Evolutionary conservation across 2,329 filamentous ascomycete species (phyloP).

Genomic region (Albifimbria verrucaria): DNA sequence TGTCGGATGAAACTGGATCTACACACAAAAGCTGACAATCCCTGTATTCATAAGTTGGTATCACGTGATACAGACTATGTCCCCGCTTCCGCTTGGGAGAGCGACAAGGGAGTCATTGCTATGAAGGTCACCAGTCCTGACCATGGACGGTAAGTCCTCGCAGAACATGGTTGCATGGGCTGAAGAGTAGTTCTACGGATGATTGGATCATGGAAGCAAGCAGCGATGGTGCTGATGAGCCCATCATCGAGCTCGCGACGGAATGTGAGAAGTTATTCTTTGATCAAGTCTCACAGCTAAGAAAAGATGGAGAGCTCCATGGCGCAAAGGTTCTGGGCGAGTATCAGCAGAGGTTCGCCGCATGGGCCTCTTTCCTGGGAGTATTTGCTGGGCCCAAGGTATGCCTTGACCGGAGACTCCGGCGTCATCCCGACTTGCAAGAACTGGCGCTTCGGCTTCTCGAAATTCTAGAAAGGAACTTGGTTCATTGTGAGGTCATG

Average conservation of each 20-base stretch:
- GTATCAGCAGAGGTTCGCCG: slow-evolving; percentile 6
- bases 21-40: too few relatives aligned
- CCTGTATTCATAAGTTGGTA: too few relatives aligned
- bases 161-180: too few relatives aligned
- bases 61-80: not conserved
- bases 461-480: slow-evolving; percentile 6
- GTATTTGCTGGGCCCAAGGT: slow-evolving; percentile 4
- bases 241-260: not conserved
- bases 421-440: slow-evolving; percentile 3
- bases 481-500: slow-evolving; percentile 1
- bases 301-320: not conserved
- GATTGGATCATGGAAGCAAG: not conserved
- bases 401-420: slow-evolving; percentile 7
- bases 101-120: not conserved
- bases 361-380: slow-evolving; percentile 8
- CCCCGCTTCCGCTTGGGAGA: not conserved
- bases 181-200: too few relatives aligned
- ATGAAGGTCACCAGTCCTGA: too few relatives aligned
- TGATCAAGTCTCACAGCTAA: not conserved
- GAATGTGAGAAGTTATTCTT: slow-evolving; percentile 3
- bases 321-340: slow-evolving; percentile 4
- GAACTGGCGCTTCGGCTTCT: slow-evolving; percentile 6
- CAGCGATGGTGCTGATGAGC: not conserved
- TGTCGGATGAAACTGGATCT: too few relatives aligned
- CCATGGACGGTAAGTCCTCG: too few relatives aligned